Base-by-base conservation (phyloP, 208 protist species). In the Trypanosoma melophagium region DNA sequence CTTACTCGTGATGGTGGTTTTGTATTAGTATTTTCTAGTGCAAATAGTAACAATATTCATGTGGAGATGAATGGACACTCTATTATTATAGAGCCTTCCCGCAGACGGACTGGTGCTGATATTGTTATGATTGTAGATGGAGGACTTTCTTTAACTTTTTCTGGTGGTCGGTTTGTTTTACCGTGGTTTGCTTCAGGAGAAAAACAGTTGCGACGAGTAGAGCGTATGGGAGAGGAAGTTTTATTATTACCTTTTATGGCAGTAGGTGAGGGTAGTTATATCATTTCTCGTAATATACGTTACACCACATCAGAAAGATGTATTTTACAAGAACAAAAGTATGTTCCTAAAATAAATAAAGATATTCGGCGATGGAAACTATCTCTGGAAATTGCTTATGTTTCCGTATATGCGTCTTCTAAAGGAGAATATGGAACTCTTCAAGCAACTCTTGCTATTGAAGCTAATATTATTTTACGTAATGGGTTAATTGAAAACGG, bases 241-340 rank as follows among this genome's bases (percentile, higher is more conserved):
- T 62, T 74, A 57, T 60, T 94, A 45, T 61, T 86, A 31, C 88
- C 88, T 1, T 94, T 84, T 67, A 80, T 87, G 54, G 84, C 82
- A 42, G 42, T 92, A 24, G 84, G 85, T 28, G 88, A 94, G 58
- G 84, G 80, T 28, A 94, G 88, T 71, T 91, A 87, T 70, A 55
- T 94, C 8, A 66, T 77, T 50, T 90, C 79, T 54, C 28, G 71
- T 19, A 65, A 83, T 31, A 77, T 89, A 25, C 81, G 76, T 2
- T 80, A 86, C 42, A 73, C 74, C 42, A 85, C 83, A 31, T 69
- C 60, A 19, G 79, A 80, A 56, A 49, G 61, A 24, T 5, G 40
- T 47, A 22, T 60, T 17, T 25, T 41, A 31, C 47, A 56, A 13
- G 3, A 45, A 49, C 47, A 60, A 41, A 66, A 45, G 22, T 5